Percentiles rank a stretch among this genome's conserved stretches.
Evolutionary conservation across 176 grass and related monocot species (phyloP).

Genomic region (Luzula sylvatica): DNA sequence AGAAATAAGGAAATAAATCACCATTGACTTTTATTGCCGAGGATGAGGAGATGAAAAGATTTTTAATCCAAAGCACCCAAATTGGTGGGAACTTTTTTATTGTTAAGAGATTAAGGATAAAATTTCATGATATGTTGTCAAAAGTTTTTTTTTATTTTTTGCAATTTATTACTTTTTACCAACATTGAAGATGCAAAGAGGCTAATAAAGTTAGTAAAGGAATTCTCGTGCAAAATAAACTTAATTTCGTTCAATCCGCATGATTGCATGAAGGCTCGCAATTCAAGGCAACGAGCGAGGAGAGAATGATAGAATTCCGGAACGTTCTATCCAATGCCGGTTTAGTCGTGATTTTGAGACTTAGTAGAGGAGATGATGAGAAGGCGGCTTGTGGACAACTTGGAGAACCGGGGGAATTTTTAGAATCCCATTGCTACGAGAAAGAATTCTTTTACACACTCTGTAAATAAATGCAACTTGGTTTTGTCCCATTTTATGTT

Average conservation of each 20-base stretch:
- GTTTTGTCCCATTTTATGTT: no score
- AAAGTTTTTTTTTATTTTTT: no score
- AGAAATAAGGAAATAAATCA: no score
- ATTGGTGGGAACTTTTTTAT: no score
- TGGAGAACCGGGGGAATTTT: slow-evolving; percentile 51
- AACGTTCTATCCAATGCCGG: slow-evolving; percentile 59
- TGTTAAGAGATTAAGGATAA: no score
- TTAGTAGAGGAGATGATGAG: slow-evolving; percentile 82
- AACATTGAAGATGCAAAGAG: slow-evolving; percentile 75
- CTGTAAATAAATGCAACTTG: no score
- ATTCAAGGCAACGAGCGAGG: slow-evolving; percentile 70
- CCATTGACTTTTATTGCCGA: no score
- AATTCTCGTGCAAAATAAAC: slow-evolving; percentile 90
- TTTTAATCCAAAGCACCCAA: no score
- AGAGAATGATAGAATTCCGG: slow-evolving; percentile 83
- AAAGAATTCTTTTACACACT: no score
- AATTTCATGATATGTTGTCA: no score
- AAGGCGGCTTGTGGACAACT: slow-evolving; percentile 81
- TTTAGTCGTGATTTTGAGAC: slow-evolving; percentile 48
- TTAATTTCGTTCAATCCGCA: slow-evolving; percentile 92
- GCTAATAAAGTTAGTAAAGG: slow-evolving; percentile 49
- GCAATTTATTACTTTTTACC: no score
- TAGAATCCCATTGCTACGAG: slow-evolving; percentile 51
- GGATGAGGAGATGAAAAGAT: no score
- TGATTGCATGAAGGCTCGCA: slow-evolving; percentile 52